phyloP scores from a whole-genome alignment of 2,329 filamentous ascomycete genomes.

The Calonectria montana region DNA sequence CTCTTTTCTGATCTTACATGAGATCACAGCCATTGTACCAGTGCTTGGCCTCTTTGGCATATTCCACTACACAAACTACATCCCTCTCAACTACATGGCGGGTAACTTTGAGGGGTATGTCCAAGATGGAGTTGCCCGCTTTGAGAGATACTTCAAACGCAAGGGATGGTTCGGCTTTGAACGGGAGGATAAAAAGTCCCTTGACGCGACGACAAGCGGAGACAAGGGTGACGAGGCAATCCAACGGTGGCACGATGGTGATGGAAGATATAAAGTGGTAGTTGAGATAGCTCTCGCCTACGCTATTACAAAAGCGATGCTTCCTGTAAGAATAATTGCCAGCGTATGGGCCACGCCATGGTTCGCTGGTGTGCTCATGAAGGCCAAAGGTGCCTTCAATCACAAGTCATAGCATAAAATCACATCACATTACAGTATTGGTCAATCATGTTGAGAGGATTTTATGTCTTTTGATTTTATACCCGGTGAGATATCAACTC shows the following conservation, averaged over 20 bases:
- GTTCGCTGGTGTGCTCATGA: conserved; percentile 79
- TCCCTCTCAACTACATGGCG: conserved; percentile 69
- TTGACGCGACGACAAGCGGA: conserved; percentile 3
- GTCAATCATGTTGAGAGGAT: conserved; percentile 34
- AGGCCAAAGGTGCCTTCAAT: conserved; percentile 46
- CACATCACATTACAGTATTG: conserved; percentile 12
- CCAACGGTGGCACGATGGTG: conserved; percentile 51
- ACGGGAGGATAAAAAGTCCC: conserved; percentile 32
- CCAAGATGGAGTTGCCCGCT: conserved; percentile 75
- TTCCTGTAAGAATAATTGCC: conserved; percentile 79
- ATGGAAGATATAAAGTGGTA: conserved; percentile 66
- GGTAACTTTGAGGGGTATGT: conserved; percentile 63
- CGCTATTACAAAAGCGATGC: conserved; percentile 85
- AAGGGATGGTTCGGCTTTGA: conserved; percentile 85
- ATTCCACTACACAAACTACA: conserved; percentile 84
- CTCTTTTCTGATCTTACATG: conserved; percentile 90
- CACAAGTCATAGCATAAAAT: conserved; percentile 38
- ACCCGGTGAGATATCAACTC: conserved; percentile 37
- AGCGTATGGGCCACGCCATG: conserved; percentile 93
- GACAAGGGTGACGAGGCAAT: conserved; percentile 43
- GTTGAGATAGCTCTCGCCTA: conserved; percentile 87
- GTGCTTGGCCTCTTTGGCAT: conserved; percentile 77
- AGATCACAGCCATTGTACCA: conserved; percentile 87
- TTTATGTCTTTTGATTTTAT: conserved; percentile 38
- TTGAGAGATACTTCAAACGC: conserved; percentile 79